Evolutionary conservation across 192 early-diverging fungal genomes (phyloP).

Genomic region (Tieghemiomyces parasiticus): DNA sequence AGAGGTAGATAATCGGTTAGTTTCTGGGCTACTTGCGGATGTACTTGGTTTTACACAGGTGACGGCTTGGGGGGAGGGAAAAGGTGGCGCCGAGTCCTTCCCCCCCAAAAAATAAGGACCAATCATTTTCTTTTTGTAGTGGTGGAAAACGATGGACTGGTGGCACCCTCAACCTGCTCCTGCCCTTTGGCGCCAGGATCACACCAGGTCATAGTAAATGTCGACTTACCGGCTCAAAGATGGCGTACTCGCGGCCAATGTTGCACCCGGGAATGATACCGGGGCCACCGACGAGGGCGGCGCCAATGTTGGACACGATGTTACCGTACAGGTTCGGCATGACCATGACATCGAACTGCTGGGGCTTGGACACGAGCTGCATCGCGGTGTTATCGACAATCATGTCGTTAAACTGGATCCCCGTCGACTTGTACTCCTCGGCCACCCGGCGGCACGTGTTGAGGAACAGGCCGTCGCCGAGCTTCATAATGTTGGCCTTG

Average conservation of each 20-base stretch:
- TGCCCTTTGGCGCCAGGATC: too few species aligned
- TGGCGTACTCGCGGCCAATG: slow-evolving; percentile 92
- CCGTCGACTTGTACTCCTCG: slow-evolving; percentile 75
- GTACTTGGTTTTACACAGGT: too few species aligned
- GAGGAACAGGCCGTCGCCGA: slow-evolving; percentile 96
- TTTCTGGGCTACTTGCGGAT: too few species aligned
- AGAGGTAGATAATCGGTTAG: too few species aligned
- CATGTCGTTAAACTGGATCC: slow-evolving; percentile 95
- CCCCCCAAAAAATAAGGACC: too few species aligned
- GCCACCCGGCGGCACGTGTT: slow-evolving; percentile 91
- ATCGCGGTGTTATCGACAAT: slow-evolving; percentile 99
- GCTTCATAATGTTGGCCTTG: slow-evolving; percentile 99
- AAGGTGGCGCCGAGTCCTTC: too few species aligned
- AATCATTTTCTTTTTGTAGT: too few species aligned
- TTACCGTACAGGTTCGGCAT: slow-evolving; percentile 99
- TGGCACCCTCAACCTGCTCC: too few species aligned
- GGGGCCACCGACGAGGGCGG: slow-evolving; percentile 88
- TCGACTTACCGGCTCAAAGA: slow-evolving; percentile 98
- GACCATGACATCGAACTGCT: slow-evolving; percentile 99
- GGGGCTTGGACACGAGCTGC: slow-evolving; percentile 96
- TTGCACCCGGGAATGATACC: slow-evolving; percentile 96
- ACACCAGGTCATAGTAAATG: too few species aligned
- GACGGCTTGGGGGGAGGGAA: too few species aligned
- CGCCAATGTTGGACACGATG: slow-evolving; percentile 97
- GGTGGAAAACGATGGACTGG: too few species aligned